Evolutionary conservation across 2,329 filamentous ascomycete genomes (phyloP), one percentile per base, ranked within the genome.

Genomic region (Torrubiellomyces zombiae): DNA sequence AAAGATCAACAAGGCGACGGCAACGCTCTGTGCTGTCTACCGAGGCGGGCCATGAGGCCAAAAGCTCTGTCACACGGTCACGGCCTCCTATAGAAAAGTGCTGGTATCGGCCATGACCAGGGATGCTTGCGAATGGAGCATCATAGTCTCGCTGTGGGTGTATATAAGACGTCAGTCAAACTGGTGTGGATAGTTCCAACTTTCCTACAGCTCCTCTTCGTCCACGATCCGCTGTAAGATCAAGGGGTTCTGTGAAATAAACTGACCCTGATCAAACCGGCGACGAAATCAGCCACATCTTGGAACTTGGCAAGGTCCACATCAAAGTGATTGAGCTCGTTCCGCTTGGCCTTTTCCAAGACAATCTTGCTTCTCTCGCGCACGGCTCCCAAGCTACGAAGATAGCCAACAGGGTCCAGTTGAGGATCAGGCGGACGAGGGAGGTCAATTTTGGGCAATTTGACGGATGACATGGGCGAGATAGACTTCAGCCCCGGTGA

Each of bases 201-300:
- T 11, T 21, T n/a, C n/a, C n/a, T n/a, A n/a, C n/a, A n/a, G n/a
- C n/a, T n/a, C n/a, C n/a, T n/a, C n/a, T n/a, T n/a, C n/a, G n/a
- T n/a, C n/a, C n/a, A n/a, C n/a, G n/a, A n/a, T n/a, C n/a, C n/a
- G n/a, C n/a, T n/a, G n/a, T n/a, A n/a, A n/a, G n/a, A n/a, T n/a
- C n/a, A n/a, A n/a, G n/a, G n/a, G n/a, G n/a, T n/a, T n/a, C n/a
- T n/a, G n/a, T n/a, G n/a, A n/a, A n/a, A n/a, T 6, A 23, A 20
- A 32, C 62, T 37, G 56, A 85, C 83, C 76, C 91, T 93, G 58
- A 94, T 92, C 35, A 94, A 86, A 20, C 78, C 75, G n/a, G 86
- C 75, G 7, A 93, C 78, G 47, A 92, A 93, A 21, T 67, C 67
- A 9, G 85, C 81, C 1, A 86, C 86, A 35, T 86, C 78, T 22